Percentiles rank a stretch among this genome's conserved stretches.
Evolutionary conservation across 306 rosid species (phyloP).

Genomic region (Trichosanthes cucumerina): DNA sequence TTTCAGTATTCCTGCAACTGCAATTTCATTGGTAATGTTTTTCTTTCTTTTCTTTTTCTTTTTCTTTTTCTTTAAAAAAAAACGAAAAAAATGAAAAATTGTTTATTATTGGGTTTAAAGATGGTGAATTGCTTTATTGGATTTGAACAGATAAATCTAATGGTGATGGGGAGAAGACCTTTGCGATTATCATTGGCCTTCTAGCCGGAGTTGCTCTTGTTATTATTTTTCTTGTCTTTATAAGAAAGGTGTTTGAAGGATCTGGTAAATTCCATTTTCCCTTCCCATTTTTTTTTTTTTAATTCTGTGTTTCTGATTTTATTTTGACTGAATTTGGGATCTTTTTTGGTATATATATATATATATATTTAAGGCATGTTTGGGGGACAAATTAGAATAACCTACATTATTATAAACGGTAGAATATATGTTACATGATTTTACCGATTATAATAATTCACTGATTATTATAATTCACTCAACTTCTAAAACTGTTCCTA

Average conservation of each 20-base stretch:
- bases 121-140: not conserved
- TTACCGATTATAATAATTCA: no score
- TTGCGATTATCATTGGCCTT: conserved; percentile 81
- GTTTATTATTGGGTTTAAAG: not conserved
- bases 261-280: conserved; percentile 32
- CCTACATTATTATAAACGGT: no score
- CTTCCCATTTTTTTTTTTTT: not conserved
- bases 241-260: conserved; percentile 45
- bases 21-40: conserved; percentile 2
- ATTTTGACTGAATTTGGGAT: no score
- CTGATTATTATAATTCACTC: no score
- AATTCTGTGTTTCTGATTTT: no score
- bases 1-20: not conserved
- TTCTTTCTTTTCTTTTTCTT: no score
- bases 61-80: not conserved
- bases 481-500: no score
- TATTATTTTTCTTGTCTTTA: conserved; percentile 62
- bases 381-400: no score
- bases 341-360: no score
- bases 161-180: conserved; percentile 64
- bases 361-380: no score
- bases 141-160: conserved; percentile 39
- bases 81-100: not conserved
- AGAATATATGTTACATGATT: no score
- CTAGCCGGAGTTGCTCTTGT: conserved; percentile 76